Conservation (phyloP, 768 basidiomycete genomes). For the Pulveroboletus sp. region DNA sequence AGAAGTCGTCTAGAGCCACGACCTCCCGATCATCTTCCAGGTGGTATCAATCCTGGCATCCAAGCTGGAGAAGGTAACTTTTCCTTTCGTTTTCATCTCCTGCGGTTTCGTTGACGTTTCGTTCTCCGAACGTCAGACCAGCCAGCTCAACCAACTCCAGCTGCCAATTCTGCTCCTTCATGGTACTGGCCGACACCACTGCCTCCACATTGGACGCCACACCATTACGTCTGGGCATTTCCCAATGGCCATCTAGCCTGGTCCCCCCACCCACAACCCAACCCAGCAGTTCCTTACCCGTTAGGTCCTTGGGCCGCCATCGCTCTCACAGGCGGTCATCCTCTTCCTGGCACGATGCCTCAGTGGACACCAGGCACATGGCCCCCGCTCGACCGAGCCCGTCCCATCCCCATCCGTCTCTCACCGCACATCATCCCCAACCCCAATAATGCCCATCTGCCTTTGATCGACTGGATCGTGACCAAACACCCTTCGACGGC, state of each 20-base stretch:
- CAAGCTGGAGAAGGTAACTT: slow-evolving; percentile 17
- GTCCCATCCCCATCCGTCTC: slow-evolving; percentile 22
- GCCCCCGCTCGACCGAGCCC: slow-evolving; percentile 26
- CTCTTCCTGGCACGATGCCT: slow-evolving; percentile 23
- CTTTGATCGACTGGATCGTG: slow-evolving; percentile 36
- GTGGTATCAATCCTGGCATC: slow-evolving; percentile 20
- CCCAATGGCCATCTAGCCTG: slow-evolving; percentile 26
- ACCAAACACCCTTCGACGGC: slow-evolving; percentile 31
- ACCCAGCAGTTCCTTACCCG: slow-evolving; percentile 2
- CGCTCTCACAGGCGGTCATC: slow-evolving; percentile 19
- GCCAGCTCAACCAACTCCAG: neutral
- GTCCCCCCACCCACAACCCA: slow-evolving; percentile 22
- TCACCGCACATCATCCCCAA: slow-evolving; percentile 31
- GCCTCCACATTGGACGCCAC: slow-evolving; percentile 17
- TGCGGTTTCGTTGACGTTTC: slow-evolving; percentile 3
- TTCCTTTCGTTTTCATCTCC: neutral
- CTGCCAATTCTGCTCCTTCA: neutral
- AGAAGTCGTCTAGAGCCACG: slow-evolving; percentile 3
- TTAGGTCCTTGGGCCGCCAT: slow-evolving; percentile 16
- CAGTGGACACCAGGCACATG: slow-evolving; percentile 27
- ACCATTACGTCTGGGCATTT: slow-evolving; percentile 23
- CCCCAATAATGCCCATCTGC: slow-evolving; percentile 26
- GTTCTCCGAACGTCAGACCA: slow-evolving; percentile 6
- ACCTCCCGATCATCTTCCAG: slow-evolving; percentile 14
- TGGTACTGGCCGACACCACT: neutral